Conservation (phyloP, 306 rosid genomes). For the Lotus japonicus region DNA sequence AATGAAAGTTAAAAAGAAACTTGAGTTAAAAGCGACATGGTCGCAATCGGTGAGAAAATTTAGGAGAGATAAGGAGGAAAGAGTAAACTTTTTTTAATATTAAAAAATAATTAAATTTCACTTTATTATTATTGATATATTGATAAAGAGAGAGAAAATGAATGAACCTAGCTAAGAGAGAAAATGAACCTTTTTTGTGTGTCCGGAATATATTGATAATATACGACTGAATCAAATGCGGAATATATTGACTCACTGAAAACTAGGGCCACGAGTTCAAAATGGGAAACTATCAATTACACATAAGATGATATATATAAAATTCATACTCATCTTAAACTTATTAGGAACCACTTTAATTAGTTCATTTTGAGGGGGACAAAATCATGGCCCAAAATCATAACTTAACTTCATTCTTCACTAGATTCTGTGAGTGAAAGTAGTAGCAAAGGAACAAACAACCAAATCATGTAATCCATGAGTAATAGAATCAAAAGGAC, state of each 20-base stretch:
- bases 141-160: too few species aligned
- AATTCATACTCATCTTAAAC: too few species aligned
- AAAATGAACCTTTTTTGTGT: background rate
- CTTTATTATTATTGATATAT: too few species aligned
- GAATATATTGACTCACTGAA: background rate
- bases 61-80: background rate
- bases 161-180: too few species aligned
- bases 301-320: too few species aligned
- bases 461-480: too few species aligned
- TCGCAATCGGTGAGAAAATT: background rate
- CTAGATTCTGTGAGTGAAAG: background rate
- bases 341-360: background rate
- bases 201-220: background rate
- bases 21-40: background rate
- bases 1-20: background rate
- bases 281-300: background rate
- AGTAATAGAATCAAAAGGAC: too few species aligned
- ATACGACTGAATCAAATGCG: slow-evolving; percentile 4
- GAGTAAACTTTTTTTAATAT: too few species aligned
- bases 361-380: too few species aligned
- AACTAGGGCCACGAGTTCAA: background rate
- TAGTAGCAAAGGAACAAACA: too few species aligned
- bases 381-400: too few species aligned
- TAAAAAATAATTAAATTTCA: too few species aligned
- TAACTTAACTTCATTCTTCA: background rate